phyloP scores from a whole-genome alignment of 306 rosid genomes.

The Cercis canadensis region DNA sequence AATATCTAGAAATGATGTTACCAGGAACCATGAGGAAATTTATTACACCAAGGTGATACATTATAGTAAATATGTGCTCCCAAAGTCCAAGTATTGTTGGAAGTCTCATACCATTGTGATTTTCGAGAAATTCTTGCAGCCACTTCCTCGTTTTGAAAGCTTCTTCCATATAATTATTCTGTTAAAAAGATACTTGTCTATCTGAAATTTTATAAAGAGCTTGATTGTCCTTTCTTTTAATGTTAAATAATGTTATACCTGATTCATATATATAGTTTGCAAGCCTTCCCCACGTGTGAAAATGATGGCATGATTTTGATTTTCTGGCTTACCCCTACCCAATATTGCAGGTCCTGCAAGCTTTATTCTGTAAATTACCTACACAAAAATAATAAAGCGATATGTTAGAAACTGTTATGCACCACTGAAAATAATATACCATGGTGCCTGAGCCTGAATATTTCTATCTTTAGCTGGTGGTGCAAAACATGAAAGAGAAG shows the following conservation, averaged over 20 bases:
- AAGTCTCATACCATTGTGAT: constrained; percentile 65
- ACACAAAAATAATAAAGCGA: constrained; percentile 38
- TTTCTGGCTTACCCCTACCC: constrained; percentile 99
- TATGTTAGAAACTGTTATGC: too few species aligned
- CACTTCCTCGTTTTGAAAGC: constrained; percentile 98
- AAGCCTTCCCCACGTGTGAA: constrained; percentile 98
- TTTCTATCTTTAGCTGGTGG: too few species aligned
- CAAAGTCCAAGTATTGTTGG: constrained; percentile 97
- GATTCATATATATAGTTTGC: constrained; percentile 98
- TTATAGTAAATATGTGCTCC: constrained; percentile 97
- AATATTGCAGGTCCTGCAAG: constrained; percentile 93
- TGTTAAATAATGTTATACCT: constrained; percentile 53
- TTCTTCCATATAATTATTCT: constrained; percentile 98
- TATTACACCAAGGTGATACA: constrained; percentile 51
- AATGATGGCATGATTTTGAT: constrained; percentile 98
- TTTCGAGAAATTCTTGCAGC: constrained; percentile 79
- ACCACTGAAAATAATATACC: too few species aligned
- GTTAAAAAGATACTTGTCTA: constrained; percentile 40
- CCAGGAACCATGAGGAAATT: constrained; percentile 34
- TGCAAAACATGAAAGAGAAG: too few species aligned
- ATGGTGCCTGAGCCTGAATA: too few species aligned
- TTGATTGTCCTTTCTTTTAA: neutral
- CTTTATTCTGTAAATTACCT: constrained; percentile 86
- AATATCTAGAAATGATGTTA: constrained; percentile 10
- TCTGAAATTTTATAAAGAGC: neutral